These are phyloP conservation scores for Pythium pyrilobum DNA, from an alignment of 352 stramenopile species.

Conservation along the genomic window DNA sequence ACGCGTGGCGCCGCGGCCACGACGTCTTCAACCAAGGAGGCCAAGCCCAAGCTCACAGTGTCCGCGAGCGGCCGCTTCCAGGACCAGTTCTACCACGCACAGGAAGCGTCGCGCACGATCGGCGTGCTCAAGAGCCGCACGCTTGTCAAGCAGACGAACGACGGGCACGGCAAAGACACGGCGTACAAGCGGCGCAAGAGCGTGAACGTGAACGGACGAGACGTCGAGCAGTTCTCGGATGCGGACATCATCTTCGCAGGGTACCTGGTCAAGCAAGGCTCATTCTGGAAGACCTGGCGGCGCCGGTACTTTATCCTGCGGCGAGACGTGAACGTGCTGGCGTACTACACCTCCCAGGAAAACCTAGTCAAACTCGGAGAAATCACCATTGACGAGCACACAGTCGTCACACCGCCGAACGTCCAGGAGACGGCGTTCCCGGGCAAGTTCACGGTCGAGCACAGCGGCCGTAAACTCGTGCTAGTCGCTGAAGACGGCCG, in stretches of 20 bases:
- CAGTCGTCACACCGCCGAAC: slow-evolving; percentile 41
- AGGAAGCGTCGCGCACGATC: slow-evolving; percentile 74
- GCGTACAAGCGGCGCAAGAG: slow-evolving; percentile 36
- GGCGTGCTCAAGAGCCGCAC: slow-evolving; percentile 73
- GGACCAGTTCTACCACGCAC: slow-evolving; percentile 84
- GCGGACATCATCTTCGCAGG: slow-evolving; percentile 75
- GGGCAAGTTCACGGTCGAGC: slow-evolving; percentile 65
- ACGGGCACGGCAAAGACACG: slow-evolving; percentile 20
- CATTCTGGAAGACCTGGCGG: slow-evolving; percentile 86
- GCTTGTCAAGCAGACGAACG: slow-evolving; percentile 44
- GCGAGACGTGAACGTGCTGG: slow-evolving; percentile 60
- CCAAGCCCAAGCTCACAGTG: slow-evolving; percentile 66
- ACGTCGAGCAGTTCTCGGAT: slow-evolving; percentile 84
- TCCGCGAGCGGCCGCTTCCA: slow-evolving; percentile 80
- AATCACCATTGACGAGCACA: slow-evolving; percentile 64
- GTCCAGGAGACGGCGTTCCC: slow-evolving; percentile 39
- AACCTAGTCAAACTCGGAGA: slow-evolving; percentile 80
- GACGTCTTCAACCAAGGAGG: slow-evolving; percentile 1
- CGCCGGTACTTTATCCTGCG: slow-evolving; percentile 81
- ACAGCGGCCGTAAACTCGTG: slow-evolving; percentile 58
- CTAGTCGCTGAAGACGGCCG: slow-evolving; percentile 58
- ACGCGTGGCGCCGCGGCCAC: slow-evolving; percentile 6
- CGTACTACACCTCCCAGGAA: slow-evolving; percentile 76
- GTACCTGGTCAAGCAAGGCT: slow-evolving; percentile 82
- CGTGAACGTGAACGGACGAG: slow-evolving; percentile 66